Evolutionary conservation across 2,329 filamentous ascomycete genomes (phyloP).

Genomic region (Fusarium domesticum): DNA sequence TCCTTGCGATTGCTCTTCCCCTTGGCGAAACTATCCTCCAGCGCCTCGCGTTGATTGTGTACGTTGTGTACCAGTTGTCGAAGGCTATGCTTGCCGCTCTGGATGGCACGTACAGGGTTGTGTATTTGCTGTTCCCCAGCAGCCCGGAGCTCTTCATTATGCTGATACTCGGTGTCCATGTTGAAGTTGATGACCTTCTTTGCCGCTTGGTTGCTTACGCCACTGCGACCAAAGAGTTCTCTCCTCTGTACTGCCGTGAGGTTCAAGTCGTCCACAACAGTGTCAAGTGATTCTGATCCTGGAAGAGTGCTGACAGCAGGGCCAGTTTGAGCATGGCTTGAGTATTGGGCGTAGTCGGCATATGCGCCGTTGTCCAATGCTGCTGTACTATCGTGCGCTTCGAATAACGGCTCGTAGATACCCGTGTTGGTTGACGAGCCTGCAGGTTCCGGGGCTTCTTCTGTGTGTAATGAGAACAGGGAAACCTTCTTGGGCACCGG

Average conservation of each 20-base stretch:
- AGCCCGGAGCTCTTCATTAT: constrained; percentile 74
- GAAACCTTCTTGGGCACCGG: constrained; percentile 54
- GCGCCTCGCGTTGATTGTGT: constrained; percentile 75
- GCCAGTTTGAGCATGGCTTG: constrained; percentile 31
- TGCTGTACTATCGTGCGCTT: constrained; percentile 26
- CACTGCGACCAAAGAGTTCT: constrained; percentile 77
- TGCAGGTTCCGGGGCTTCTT: constrained; percentile 34
- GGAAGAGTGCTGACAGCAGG: constrained; percentile 30
- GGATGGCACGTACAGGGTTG: constrained; percentile 81
- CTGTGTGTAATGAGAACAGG: constrained; percentile 62
- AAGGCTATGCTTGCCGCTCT: constrained; percentile 80
- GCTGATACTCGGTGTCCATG: constrained; percentile 79
- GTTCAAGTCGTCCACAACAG: constrained; percentile 74
- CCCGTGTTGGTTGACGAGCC: constrained; percentile 20
- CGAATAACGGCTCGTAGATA: constrained; percentile 54
- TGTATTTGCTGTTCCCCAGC: constrained; percentile 69
- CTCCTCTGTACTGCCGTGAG: constrained; percentile 73
- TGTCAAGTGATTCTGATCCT: constrained; percentile 57
- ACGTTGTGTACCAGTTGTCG: constrained; percentile 84
- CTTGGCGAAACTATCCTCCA: constrained; percentile 88
- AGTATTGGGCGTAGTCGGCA: constrained; percentile 34
- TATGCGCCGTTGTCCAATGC: constrained; percentile 24
- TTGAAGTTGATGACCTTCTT: constrained; percentile 81
- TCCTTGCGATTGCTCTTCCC: constrained; percentile 78
- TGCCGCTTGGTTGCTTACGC: constrained; percentile 34